Evolutionary conservation across 306 rosid genomes (phyloP).

Genomic region (Aeschynomene evenia): DNA sequence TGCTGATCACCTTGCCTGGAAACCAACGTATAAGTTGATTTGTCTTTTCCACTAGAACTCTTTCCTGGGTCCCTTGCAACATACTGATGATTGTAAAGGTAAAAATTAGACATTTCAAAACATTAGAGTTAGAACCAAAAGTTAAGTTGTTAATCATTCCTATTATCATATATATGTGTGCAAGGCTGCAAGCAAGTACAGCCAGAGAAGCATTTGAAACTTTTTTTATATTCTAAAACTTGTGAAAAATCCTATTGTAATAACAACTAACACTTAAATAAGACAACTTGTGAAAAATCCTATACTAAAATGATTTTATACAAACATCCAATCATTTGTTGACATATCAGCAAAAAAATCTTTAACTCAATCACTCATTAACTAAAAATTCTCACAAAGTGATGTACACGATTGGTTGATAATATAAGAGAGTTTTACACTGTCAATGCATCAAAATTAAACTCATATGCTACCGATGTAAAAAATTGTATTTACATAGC

Average conservation of each 20-base stretch:
- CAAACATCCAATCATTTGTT: too few species aligned
- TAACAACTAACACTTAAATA: neutral
- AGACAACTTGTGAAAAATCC: neutral
- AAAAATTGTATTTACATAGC: too few species aligned
- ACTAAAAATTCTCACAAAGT: too few species aligned
- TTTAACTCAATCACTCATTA: too few species aligned
- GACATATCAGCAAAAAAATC: too few species aligned
- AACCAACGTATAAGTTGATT: slow-evolving; percentile 44
- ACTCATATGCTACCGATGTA: too few species aligned
- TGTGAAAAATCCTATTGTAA: neutral
- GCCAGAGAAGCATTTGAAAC: neutral
- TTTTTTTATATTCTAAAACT: neutral
- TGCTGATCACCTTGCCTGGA: slow-evolving; percentile 51
- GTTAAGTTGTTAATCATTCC: neutral
- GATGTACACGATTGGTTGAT: too few species aligned
- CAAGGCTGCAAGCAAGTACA: neutral
- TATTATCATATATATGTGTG: neutral
- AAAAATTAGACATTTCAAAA: slow-evolving; percentile 14
- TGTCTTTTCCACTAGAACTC: slow-evolving; percentile 41
- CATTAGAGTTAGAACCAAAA: neutral
- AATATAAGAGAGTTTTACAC: too few species aligned
- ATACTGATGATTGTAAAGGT: slow-evolving; percentile 52
- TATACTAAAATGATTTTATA: too few species aligned
- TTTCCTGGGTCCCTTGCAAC: slow-evolving; percentile 61
- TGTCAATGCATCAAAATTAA: too few species aligned